Evolutionary conservation across 495 filamentous ascomycete species (phyloP).

Genomic region (Xylaria scruposa): DNA sequence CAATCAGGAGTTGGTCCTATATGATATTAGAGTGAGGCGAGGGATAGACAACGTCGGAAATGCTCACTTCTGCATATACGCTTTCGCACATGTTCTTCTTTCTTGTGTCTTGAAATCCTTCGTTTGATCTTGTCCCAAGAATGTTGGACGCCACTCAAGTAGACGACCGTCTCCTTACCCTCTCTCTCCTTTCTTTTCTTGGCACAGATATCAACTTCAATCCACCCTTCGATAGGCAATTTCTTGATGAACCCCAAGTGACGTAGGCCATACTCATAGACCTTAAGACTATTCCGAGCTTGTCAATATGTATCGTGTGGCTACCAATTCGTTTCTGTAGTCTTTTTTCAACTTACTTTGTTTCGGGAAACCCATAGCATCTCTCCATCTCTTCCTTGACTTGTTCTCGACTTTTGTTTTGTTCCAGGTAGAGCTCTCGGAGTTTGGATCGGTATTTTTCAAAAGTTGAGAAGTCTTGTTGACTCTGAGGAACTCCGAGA

Average conservation of each 20-base stretch:
- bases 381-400: background rate
- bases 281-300: background rate
- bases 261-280: background rate
- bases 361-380: background rate
- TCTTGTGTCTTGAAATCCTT: slow-evolving; percentile 4
- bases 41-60: background rate
- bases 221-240: background rate
- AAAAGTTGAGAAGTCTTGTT: background rate
- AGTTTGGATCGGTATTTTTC: background rate
- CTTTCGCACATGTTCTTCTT: background rate
- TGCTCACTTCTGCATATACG: background rate
- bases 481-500: background rate
- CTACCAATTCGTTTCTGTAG: background rate
- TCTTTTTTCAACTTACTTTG: background rate
- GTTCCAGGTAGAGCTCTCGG: background rate
- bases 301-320: background rate
- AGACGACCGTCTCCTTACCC: slow-evolving; percentile 2
- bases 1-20: background rate
- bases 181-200: slow-evolving; percentile 12
- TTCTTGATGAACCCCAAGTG: background rate
- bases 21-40: background rate
- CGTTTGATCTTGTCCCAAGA: background rate
- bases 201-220: background rate
- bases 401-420: background rate
- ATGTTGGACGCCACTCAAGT: background rate